Conservation (phyloP, 129 eudicot species). For the Lactuca saligna region DNA sequence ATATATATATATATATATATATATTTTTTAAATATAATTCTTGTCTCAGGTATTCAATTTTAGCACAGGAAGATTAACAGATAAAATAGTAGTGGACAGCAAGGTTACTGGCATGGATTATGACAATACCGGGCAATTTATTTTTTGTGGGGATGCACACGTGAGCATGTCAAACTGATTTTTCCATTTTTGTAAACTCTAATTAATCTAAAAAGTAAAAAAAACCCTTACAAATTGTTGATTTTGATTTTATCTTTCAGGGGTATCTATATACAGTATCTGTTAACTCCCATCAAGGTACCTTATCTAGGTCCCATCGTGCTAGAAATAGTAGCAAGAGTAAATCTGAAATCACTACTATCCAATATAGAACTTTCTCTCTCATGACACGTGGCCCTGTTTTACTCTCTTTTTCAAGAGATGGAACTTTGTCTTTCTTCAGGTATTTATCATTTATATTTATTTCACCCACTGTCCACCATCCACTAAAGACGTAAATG, state of each 20-base stretch:
- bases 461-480: neutral
- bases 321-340: slow-evolving; percentile 55
- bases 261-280: slow-evolving; percentile 84
- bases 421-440: slow-evolving; percentile 89
- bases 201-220: neutral
- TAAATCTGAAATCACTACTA: slow-evolving; percentile 73
- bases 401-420: slow-evolving; percentile 70
- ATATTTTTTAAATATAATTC: slow-evolving; percentile 2
- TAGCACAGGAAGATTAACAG: slow-evolving; percentile 82
- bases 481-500: neutral
- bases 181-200: neutral
- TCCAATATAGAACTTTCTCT: slow-evolving; percentile 86
- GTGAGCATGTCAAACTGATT: slow-evolving; percentile 36
- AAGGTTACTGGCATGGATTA: slow-evolving; percentile 94
- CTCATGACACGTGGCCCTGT: slow-evolving; percentile 92
- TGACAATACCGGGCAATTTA: slow-evolving; percentile 95
- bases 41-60: slow-evolving; percentile 87
- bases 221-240: neutral
- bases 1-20: too few species aligned
- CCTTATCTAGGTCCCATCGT: slow-evolving; percentile 68
- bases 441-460: slow-evolving; percentile 40
- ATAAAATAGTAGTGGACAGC: slow-evolving; percentile 55
- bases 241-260: slow-evolving; percentile 43
- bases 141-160: slow-evolving; percentile 93
- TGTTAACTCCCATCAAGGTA: slow-evolving; percentile 76